Evolutionary conservation across 345 rosid genomes (phyloP), one percentile per base, ranked within the genome.

Genomic region (Stellera chamaejasme): DNA sequence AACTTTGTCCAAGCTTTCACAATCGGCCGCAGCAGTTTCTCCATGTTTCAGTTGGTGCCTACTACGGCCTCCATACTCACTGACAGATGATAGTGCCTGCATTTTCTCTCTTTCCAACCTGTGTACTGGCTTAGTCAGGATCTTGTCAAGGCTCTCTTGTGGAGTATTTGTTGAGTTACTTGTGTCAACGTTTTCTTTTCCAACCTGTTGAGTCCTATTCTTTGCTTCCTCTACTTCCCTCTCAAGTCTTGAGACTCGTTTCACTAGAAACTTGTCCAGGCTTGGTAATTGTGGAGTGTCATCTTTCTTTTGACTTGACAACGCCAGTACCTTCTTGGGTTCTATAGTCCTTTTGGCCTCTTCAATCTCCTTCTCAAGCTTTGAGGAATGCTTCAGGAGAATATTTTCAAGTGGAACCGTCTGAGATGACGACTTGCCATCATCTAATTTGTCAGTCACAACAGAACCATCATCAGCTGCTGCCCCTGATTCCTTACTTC

Each of bases 221-320:
- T 73, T 92, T 19, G 90, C 95, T 75, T 85, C 90, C 51, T 80
- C 81, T 39, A 92, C 82, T 71, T 88, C 96, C 57, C 72, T 82
- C 82, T 92, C 98, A 42, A 92, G 89, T 71, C 79, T 75, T 1
- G 93, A 80, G 14, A 84, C 79, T 56, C 64, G 93, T 55, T 79
- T 85, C 52, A 92, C 80, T 43, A 92, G 76, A 73, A 76, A 70
- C 73, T 80, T 82, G 56, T 85, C 96, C 58, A 91, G 69, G 76
- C 96, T 78, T 12, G 88, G 87, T 52, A 77, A 66, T 56, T 77
- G 80, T n/a, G 68, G 52, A 54, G 44, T 47, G 52, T 48, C 52
- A 47, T 47, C 65, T 58, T 59, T 70, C 26, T 26, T 26, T 12
- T 55, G 50, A 50, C 48, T 63, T 36, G 51, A 7, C 43, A 13